A percentile compares a stretch with the other conserved stretches of the same genome.
Evolutionary conservation across 345 rosid species (phyloP).

Genomic region (Cardiospermum halicacabum): DNA sequence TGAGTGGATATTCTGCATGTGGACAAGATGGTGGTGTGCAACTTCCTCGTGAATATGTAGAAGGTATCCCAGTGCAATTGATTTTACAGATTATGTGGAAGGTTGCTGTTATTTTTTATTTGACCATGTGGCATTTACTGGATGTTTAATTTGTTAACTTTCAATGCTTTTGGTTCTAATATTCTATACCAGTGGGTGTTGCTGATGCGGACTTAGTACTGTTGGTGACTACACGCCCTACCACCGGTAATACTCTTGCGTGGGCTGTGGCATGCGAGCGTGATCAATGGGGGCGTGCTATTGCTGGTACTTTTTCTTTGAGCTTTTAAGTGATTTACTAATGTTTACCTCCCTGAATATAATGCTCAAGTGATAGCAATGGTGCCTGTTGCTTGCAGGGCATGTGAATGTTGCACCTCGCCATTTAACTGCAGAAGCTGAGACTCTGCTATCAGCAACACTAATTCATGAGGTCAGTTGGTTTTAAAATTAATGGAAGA

Average conservation of each 20-base stretch:
- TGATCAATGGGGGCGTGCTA: constrained; percentile 99
- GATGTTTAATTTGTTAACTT: background rate
- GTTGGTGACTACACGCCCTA: constrained; percentile 96
- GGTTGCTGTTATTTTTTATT: background rate
- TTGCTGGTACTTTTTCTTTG: constrained; percentile 60
- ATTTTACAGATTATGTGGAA: background rate
- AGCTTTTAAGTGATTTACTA: background rate
- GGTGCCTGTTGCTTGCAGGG: constrained; percentile 39
- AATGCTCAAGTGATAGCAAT: constrained; percentile 16
- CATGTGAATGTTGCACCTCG: constrained; percentile 99
- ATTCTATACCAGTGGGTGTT: constrained; percentile 62
- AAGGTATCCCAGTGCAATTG: constrained; percentile 49
- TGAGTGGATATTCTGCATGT: constrained; percentile 99
- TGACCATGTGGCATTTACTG: background rate
- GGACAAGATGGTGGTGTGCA: constrained; percentile 99
- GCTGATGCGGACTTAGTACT: constrained; percentile 90
- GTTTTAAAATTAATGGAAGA: constrained; percentile 6
- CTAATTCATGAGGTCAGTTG: constrained; percentile 85
- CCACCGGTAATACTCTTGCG: constrained; percentile 98
- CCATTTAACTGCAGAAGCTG: constrained; percentile 96
- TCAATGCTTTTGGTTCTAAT: background rate
- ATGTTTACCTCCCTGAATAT: background rate
- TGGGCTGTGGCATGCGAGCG: constrained; percentile 99
- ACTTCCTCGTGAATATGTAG: constrained; percentile 90
- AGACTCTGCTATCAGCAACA: constrained; percentile 93